Conservation (phyloP, 148 eudicot species). For the Arctostaphylos glauca region DNA sequence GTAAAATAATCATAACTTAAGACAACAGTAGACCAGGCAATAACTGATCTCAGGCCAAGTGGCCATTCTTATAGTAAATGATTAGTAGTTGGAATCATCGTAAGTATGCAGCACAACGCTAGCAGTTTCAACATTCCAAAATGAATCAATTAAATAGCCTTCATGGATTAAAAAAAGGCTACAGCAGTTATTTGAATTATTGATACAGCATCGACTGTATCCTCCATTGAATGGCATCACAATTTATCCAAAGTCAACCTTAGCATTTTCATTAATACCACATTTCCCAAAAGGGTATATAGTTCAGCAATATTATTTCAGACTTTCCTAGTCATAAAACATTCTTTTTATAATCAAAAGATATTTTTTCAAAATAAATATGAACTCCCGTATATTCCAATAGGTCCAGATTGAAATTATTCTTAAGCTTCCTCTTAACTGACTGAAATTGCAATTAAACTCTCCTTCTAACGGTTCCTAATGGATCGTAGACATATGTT, state of each 20-base stretch:
- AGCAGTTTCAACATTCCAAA: neutral
- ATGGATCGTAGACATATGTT: too few species aligned
- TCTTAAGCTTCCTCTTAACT: too few species aligned
- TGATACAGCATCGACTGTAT: neutral
- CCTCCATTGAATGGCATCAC: neutral
- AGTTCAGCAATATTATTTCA: neutral
- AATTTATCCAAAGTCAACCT: neutral
- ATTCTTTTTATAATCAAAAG: too few species aligned
- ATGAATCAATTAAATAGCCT: neutral
- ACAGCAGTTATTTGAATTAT: neutral
- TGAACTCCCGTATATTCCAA: too few species aligned
- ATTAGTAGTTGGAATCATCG: neutral
- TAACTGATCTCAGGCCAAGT: too few species aligned
- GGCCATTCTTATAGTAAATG: neutral
- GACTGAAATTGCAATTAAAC: too few species aligned
- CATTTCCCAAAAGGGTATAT: neutral
- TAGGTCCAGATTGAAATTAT: too few species aligned
- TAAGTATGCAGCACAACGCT: neutral
- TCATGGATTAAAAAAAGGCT: neutral
- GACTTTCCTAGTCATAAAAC: too few species aligned
- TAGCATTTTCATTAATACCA: neutral
- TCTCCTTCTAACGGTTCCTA: too few species aligned
- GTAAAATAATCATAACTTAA: neutral
- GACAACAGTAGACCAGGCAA: neutral
- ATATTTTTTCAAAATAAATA: too few species aligned